These are phyloP conservation scores for Saitozyma sp. DNA, from an alignment of 768 basidiomycete species.

Conservation along the genomic window DNA sequence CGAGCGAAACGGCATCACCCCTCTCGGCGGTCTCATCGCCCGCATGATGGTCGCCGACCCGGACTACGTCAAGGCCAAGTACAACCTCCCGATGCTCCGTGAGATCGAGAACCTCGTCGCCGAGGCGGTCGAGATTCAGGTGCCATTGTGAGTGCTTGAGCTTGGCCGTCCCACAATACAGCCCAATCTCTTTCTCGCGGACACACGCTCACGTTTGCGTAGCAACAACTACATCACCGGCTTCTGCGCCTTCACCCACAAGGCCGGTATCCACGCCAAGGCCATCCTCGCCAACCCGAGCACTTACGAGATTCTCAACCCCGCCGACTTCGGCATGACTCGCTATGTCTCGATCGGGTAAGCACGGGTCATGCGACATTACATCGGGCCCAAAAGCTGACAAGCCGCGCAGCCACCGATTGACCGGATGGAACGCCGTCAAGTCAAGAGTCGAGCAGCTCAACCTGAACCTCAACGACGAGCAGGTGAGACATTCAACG, in stretches of 20 bases:
- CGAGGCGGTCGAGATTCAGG: conserved; percentile 95
- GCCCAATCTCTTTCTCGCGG: not conserved
- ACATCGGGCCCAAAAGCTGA: conserved; percentile 1
- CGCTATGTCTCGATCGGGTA: conserved; percentile 94
- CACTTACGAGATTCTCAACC: conserved; percentile 98
- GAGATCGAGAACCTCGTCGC: conserved; percentile 99
- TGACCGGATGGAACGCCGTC: conserved; percentile 99
- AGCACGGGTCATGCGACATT: conserved; percentile 5
- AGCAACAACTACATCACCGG: conserved; percentile 67
- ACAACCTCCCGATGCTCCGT: conserved; percentile 93
- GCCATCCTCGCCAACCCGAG: conserved; percentile 99
- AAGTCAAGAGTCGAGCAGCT: conserved; percentile 99
- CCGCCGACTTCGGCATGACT: conserved; percentile 95
- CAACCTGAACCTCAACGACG: conserved; percentile 82
- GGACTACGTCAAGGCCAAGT: conserved; percentile 99
- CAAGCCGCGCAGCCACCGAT: conserved; percentile 65
- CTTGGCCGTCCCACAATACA: not conserved
- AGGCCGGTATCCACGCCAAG: conserved; percentile 99
- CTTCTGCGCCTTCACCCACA: conserved; percentile 99
- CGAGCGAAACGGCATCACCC: conserved; percentile 97
- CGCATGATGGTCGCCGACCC: conserved; percentile 94
- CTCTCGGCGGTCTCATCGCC: conserved; percentile 92
- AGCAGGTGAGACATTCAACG: conserved; percentile 61
- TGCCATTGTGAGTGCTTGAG: conserved; percentile 67
- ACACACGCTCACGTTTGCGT: conserved; percentile 7